Evolutionary conservation across 805 yeast genomes (phyloP), one percentile per base, ranked within the genome.

Genomic region (Blastobotrys robertii): DNA sequence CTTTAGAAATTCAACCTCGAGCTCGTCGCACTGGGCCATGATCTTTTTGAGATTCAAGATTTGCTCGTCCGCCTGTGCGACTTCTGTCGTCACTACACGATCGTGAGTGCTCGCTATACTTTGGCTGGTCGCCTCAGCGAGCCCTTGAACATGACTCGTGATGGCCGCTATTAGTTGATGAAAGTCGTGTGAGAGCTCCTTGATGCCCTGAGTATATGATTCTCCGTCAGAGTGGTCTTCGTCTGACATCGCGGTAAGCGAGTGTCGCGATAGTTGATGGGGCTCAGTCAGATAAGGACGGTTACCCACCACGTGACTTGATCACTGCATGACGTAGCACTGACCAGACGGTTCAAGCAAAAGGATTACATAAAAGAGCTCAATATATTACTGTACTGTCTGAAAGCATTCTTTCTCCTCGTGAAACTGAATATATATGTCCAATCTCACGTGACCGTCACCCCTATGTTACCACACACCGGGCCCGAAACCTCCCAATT

Each of bases 1-100:
- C 58, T 75, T 76, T 55, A 68, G 61, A 47, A 75, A 73, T 41
- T 74, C 73, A 32, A 58, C 50, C 45, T 79, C 81, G 22, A 80
- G 50, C 2, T 68, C 72, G 29, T 68, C 66, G 52, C 84, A 76
- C 39, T 66, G 57, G 4, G 49, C 50, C 13, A 76, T 47, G 6
- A 55, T 37, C 7, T 30, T 44, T 34, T 72, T 70, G 7, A 74
- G 63, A 4, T 57, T 55, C 2, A 54, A 52, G 30, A 77, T 62
- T 9, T 49, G 46, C 8, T 29, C 39, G 31, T 54, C 58, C 4
- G 52, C 52, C 5, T 32, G 34, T 2, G 43, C 47, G 9, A 54
- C 30, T 14, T 50, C 51, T 5, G 39, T 41, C 19, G 35, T 31
- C 31, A 40, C 45, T 15, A 44, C 32, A 25, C 39, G 33, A 29